Base-by-base conservation (phyloP, 1,284 basidiomycete species). In the Rhodofomes roseus region DNA sequence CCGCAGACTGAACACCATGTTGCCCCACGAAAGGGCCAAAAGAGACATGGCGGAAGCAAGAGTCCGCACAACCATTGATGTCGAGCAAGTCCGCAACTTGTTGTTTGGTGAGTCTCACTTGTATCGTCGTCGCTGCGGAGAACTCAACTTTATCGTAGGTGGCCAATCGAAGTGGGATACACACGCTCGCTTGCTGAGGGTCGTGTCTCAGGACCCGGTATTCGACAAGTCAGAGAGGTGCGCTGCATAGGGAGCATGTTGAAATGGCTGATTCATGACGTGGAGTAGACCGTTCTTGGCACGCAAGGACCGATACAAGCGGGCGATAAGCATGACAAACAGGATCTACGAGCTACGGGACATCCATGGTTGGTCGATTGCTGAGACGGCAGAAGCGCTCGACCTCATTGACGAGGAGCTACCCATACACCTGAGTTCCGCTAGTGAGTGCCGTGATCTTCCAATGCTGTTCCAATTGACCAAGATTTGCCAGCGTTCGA, bases 201-300 rank as follows among this genome's bases (percentile, higher is more conserved):
- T 88, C 16, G 71, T 92, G 56, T 74, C 77, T 31, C 70, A 74
- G 1, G 89, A 92, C 60, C 79, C 83, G 0, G 71, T 77, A 3
- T 91, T 93, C 63, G 82, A 88, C 72, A 91, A 90, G 70, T 75
- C 80, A 0, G 71, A 76, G 57, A 80, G 82, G 85, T 85, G 62
- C 50, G 70, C 20, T 20, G 4, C 18, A 2, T 16, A 29, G 9
- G 43, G 8, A 5, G 1, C 44, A 25, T 51, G 20, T 20, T 20
- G 27, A n/a, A 18, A 12, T 54, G 18, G 29, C 41, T 56, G 1
- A 43, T n/a, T 39, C 43, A 29, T 34, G 18, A 34, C 31, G 53
- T 37, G 27, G 29, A 5, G 3, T 58, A 87, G 85, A 57, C 72
- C 79, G 2, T 86, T 83, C 68, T 73, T 83, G 71, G 75, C 75